Evolutionary conservation across 163 green algal species (phyloP).

Genomic region (Coccomyxa subellipsoidea): DNA sequence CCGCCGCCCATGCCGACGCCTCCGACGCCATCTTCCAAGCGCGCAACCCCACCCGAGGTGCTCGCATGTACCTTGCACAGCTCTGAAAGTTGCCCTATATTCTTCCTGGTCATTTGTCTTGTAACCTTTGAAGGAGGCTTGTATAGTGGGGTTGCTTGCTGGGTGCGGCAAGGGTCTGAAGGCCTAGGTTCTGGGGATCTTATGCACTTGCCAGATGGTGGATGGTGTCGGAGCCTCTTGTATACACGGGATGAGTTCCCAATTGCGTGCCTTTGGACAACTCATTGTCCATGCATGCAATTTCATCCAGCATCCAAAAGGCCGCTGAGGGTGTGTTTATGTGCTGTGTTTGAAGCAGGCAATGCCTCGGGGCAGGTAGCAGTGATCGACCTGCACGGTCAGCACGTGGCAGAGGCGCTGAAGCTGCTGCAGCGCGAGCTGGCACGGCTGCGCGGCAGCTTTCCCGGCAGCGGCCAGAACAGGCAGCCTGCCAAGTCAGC

Average conservation of each 20-base stretch:
- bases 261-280: too few relatives aligned
- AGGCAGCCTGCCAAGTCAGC: background rate
- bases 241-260: too few relatives aligned
- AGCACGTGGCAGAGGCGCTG: conserved; percentile 79
- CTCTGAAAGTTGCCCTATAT: too few relatives aligned
- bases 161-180: too few relatives aligned
- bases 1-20: conserved; percentile 53
- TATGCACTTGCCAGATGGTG: too few relatives aligned
- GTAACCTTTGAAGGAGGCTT: too few relatives aligned
- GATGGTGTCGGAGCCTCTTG: too few relatives aligned
- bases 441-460: background rate
- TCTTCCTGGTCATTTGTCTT: too few relatives aligned
- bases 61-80: background rate
- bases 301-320: too few relatives aligned
- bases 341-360: background rate
- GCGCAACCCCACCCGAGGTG: conserved; percentile 38
- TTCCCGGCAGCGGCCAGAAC: background rate
- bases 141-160: too few relatives aligned
- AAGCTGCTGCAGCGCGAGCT: conserved; percentile 48
- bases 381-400: conserved; percentile 82
- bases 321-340: background rate
- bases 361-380: background rate
- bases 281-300: too few relatives aligned
- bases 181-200: too few relatives aligned
- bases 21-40: conserved; percentile 47